Conservation (phyloP, 108 stramenopile species). For the Ochromonas danica region DNA sequence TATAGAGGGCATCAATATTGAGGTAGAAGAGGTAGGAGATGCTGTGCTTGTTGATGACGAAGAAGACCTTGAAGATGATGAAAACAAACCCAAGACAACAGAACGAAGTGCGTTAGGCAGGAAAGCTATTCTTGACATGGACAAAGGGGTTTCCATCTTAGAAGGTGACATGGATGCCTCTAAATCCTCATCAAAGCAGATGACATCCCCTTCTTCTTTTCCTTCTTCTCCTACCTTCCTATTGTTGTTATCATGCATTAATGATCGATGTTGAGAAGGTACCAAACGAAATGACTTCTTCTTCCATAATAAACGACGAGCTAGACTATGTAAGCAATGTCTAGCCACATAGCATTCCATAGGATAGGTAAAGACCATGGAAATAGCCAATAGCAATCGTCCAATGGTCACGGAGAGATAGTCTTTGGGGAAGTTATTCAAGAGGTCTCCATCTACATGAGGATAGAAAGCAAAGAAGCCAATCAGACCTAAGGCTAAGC, state of each 20-base stretch:
- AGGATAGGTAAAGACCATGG: constrained; percentile 35
- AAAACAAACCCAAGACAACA: too few species aligned
- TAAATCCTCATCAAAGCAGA: not conserved
- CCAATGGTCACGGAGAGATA: not conserved
- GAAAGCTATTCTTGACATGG: too few species aligned
- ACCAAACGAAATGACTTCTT: not conserved
- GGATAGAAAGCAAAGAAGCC: constrained; percentile 26
- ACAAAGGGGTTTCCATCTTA: not conserved
- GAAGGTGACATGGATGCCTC: not conserved
- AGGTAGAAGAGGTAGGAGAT: too few species aligned
- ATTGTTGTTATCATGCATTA: not conserved
- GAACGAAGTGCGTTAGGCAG: too few species aligned
- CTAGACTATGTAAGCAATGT: not conserved
- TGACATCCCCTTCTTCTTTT: not conserved
- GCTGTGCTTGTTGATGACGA: too few species aligned
- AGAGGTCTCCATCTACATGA: constrained; percentile 11
- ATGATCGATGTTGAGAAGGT: not conserved
- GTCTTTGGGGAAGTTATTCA: constrained; percentile 21
- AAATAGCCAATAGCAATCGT: not conserved
- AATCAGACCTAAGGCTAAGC: constrained; percentile 27
- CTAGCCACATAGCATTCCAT: constrained; percentile 32
- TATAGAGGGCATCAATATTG: too few species aligned
- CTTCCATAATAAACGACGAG: too few species aligned
- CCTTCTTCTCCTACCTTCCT: not conserved
- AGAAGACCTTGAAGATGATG: too few species aligned